phyloP scores from a whole-genome alignment of 306 rosid species.

The Vicia villosa region DNA sequence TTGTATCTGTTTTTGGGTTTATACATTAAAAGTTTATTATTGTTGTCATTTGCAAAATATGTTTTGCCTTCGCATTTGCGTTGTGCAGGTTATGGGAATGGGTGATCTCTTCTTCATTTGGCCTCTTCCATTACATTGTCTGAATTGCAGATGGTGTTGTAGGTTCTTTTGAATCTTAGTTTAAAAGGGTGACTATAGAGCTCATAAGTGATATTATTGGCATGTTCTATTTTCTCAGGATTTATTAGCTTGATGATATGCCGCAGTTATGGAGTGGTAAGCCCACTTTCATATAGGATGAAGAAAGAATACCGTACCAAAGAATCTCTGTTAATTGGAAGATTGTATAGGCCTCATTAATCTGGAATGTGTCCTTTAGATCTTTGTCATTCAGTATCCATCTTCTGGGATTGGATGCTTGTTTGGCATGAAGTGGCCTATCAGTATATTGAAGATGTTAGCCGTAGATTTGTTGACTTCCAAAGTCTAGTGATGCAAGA shows the following conservation, averaged over 20 bases:
- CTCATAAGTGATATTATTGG: conserved; percentile 47
- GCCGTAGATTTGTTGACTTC: conserved; percentile 35
- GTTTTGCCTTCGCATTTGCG: conserved; percentile 37
- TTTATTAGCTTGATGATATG: conserved; percentile 44
- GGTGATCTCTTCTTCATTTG: conserved; percentile 50
- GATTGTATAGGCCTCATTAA: conserved; percentile 39
- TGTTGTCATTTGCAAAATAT: conserved; percentile 31
- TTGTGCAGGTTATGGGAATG: conserved; percentile 47
- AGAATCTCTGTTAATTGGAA: conserved; percentile 45
- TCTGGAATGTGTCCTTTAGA: conserved; percentile 48
- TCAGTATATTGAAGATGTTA: conserved; percentile 41
- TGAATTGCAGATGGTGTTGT: conserved; percentile 58
- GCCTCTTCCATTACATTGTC: conserved; percentile 46
- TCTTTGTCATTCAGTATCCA: conserved; percentile 44
- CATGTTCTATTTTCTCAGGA: conserved; percentile 50
- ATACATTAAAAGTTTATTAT: conserved; percentile 3
- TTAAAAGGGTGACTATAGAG: conserved; percentile 45
- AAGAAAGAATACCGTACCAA: conserved; percentile 48
- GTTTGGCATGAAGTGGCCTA: conserved; percentile 39
- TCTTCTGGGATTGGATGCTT: conserved; percentile 41
- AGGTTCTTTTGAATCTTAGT: conserved; percentile 50
- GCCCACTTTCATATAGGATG: conserved; percentile 47
- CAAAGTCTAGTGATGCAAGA: conserved; percentile 39
- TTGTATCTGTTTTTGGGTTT: conserved; percentile 25
- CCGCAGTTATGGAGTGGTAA: conserved; percentile 48